These are phyloP conservation scores for Candida pini DNA, from an alignment of 805 yeast species.

Conservation along the genomic window DNA sequence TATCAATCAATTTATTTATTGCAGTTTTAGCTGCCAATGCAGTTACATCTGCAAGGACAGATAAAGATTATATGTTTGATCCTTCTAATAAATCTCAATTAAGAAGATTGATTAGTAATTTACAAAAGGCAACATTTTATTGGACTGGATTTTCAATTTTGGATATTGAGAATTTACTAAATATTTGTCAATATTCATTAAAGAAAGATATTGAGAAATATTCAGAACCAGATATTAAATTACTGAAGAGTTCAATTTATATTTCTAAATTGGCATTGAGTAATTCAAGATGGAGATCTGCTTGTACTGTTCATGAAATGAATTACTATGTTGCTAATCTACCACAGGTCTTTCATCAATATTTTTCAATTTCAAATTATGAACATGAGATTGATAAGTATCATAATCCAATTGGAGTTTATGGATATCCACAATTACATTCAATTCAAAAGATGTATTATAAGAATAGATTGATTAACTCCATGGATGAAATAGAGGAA, in stretches of 20 bases:
- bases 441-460: slow-evolving; percentile 48
- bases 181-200: slow-evolving; percentile 42
- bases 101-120: slow-evolving; percentile 50
- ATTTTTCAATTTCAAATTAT: slow-evolving; percentile 40
- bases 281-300: slow-evolving; percentile 53
- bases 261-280: slow-evolving; percentile 44
- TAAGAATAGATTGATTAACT: slow-evolving; percentile 42
- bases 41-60: slow-evolving; percentile 64
- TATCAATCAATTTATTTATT: slow-evolving; percentile 58
- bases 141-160: slow-evolving; percentile 68
- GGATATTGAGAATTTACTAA: slow-evolving; percentile 49
- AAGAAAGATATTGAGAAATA: slow-evolving; percentile 30
- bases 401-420: slow-evolving; percentile 48
- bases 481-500: slow-evolving; percentile 23
- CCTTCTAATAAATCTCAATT: slow-evolving; percentile 49
- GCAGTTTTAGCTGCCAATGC: slow-evolving; percentile 70
- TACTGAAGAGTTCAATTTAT: slow-evolving; percentile 40
- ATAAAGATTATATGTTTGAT: slow-evolving; percentile 68
- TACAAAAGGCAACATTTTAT: slow-evolving; percentile 63
- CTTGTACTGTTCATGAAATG: slow-evolving; percentile 62
- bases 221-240: slow-evolving; percentile 30
- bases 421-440: slow-evolving; percentile 56
- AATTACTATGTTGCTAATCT: slow-evolving; percentile 44
- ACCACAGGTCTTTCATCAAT: slow-evolving; percentile 34
- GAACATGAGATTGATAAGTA: slow-evolving; percentile 33